phyloP scores from a whole-genome alignment of 768 basidiomycete genomes.

The Erythrobasidium yunnanense region DNA sequence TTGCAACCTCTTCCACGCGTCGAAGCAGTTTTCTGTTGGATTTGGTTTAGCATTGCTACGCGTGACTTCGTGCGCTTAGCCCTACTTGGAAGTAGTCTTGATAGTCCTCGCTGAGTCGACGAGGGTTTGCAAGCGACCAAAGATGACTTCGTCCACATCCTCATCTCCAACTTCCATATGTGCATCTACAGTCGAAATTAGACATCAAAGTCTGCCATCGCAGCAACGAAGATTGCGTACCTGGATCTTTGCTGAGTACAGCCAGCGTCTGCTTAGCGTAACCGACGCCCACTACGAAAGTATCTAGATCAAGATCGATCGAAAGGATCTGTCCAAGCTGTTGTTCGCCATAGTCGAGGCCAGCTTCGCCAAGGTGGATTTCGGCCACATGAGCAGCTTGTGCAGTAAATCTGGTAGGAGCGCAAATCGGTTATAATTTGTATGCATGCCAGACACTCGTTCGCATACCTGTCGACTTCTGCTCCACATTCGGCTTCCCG shows the following conservation, averaged over 20 bases:
- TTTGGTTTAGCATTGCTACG: background rate
- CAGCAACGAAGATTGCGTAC: constrained; percentile 46
- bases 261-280: constrained; percentile 75
- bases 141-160: constrained; percentile 62
- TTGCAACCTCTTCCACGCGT: constrained; percentile 66
- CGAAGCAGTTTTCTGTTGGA: constrained; percentile 67
- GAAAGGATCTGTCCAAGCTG: constrained; percentile 70
- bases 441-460: too few relatives aligned
- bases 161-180: constrained; percentile 61
- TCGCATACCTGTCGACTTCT: constrained; percentile 52
- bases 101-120: constrained; percentile 71
- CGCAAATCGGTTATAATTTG: too few relatives aligned
- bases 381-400: constrained; percentile 88
- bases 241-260: constrained; percentile 63
- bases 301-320: constrained; percentile 84
- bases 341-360: constrained; percentile 79
- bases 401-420: constrained; percentile 70
- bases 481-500: constrained; percentile 83
- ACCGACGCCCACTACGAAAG: constrained; percentile 82
- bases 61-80: background rate
- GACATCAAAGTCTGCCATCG: background rate
- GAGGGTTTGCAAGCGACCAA: constrained; percentile 68
- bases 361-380: constrained; percentile 68
- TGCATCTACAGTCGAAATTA: constrained; percentile 52
- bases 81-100: constrained; percentile 54